phyloP scores from a whole-genome alignment of 2,329 filamentous ascomycete genomes.

The Fusarium nodosum region DNA sequence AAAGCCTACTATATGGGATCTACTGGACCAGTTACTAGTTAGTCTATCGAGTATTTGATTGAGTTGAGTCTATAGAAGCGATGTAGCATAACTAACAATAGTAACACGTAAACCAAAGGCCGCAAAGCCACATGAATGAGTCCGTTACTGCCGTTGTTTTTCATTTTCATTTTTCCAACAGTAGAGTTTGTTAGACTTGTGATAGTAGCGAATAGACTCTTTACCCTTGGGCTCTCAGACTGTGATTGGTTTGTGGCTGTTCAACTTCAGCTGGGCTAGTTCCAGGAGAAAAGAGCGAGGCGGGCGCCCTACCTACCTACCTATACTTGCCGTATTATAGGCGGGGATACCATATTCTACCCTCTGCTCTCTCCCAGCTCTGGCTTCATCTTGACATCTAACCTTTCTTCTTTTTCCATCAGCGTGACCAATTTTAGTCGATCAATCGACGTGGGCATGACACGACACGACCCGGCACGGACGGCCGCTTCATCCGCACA shows the following conservation, averaged over 20 bases:
- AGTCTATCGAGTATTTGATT: not conserved
- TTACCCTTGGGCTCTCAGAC: conserved; percentile 5
- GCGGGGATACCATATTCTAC: conserved; percentile 11
- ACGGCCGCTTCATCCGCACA: not conserved
- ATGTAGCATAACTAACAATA: conserved; percentile 11
- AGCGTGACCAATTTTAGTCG: conserved; percentile 13
- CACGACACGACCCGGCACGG: not conserved
- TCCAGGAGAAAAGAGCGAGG: conserved; percentile 20
- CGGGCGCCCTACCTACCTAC: conserved; percentile 2
- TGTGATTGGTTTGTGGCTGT: conserved; percentile 5
- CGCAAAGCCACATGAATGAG: not conserved
- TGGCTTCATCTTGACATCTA: conserved; percentile 25
- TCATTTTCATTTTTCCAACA: not conserved
- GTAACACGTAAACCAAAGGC: not conserved
- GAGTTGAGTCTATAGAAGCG: conserved; percentile 13
- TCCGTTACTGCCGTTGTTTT: conserved; percentile 1
- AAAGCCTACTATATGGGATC: not conserved
- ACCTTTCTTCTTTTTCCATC: conserved; percentile 17
- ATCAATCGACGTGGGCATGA: conserved; percentile 7
- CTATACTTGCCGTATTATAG: conserved; percentile 32
- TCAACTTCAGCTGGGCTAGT: conserved; percentile 16
- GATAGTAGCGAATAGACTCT: conserved; percentile 11
- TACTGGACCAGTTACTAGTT: not conserved
- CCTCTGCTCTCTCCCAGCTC: not conserved
- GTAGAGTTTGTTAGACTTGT: conserved; percentile 6